Evolutionary conservation across 176 grass and related monocot genomes (phyloP), one percentile per base, ranked within the genome.

Genomic region (Rhipidocladum racemiflorum): DNA sequence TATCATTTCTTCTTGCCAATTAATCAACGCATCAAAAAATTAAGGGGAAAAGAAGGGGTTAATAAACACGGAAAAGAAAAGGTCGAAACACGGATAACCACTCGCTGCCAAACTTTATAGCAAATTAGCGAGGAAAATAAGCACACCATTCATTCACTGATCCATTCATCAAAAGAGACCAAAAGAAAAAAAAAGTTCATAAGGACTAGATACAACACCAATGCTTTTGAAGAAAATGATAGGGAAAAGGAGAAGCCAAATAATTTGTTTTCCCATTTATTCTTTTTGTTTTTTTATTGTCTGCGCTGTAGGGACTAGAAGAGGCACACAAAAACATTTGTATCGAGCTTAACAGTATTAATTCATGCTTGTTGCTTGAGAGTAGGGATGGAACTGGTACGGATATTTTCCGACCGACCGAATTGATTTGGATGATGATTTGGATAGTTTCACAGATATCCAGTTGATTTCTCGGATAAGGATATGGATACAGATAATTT

Each of bases 271-370:
- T 55, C 15, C 10, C 77, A 39, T 53, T 53, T 29, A 0, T 28
- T 36, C 27, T 42, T 27, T 9, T 32, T 29, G 2, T 14, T 32
- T 9, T 32, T 15, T 18, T 20, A n/a, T 1, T 54, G 20, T 77
- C 21, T 48, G 46, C 16, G 54, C 5, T 56, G 29, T 36, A 9
- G 72, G 44, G 25, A 24, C 0, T 23, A 62, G 5, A 85, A 42
- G 56, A 78, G 75, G 71, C 75, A 72, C 40, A 13, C 74, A 54
- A 5, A 28, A 79, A 5, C 66, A 61, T 72, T 40, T 29, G 40
- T 30, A 10, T 53, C 40, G 55, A 72, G 43, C 75, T 71, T 40
- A 42, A 9, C 29, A 53, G 29, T 18, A 15, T 49, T 34, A 38
- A 36, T 9, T 7, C 43, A 36, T 21, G 13, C 43, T 51, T 51